Conservation (phyloP, 805 yeast species). For the Debaryomyces maramus region DNA sequence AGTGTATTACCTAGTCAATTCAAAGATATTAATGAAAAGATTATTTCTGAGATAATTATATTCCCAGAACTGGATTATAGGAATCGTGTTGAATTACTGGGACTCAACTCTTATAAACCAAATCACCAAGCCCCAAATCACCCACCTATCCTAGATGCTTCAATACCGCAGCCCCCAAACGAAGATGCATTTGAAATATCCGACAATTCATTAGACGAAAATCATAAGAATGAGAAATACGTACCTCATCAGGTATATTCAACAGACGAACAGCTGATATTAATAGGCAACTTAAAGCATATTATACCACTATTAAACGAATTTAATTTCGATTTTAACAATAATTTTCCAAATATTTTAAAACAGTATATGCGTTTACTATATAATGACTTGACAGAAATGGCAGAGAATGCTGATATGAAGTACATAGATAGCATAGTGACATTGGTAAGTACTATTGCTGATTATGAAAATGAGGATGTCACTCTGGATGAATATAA, state of each 20-base stretch:
- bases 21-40: constrained; percentile 11
- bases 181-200: background rate
- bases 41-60: constrained; percentile 13
- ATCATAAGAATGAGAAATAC: background rate
- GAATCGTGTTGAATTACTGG: background rate
- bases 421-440: constrained; percentile 22
- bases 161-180: background rate
- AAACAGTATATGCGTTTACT: constrained; percentile 22
- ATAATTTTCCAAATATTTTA: constrained; percentile 22
- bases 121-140: background rate
- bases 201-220: background rate
- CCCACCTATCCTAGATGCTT: no score
- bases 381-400: constrained; percentile 20
- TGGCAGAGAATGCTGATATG: constrained; percentile 18
- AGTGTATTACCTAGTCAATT: constrained; percentile 17
- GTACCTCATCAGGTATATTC: constrained; percentile 8
- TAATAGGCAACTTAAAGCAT: constrained; percentile 15
- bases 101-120: background rate
- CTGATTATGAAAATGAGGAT: constrained; percentile 30
- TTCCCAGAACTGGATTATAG: constrained; percentile 19
- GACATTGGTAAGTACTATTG: constrained; percentile 20
- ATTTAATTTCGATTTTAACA: constrained; percentile 22
- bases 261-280: constrained; percentile 14
- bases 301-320: constrained; percentile 29
- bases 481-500: constrained; percentile 15